Conservation (phyloP, 2,329 filamentous ascomycete genomes). For the Paraphaeosphaeria sporulosa region DNA sequence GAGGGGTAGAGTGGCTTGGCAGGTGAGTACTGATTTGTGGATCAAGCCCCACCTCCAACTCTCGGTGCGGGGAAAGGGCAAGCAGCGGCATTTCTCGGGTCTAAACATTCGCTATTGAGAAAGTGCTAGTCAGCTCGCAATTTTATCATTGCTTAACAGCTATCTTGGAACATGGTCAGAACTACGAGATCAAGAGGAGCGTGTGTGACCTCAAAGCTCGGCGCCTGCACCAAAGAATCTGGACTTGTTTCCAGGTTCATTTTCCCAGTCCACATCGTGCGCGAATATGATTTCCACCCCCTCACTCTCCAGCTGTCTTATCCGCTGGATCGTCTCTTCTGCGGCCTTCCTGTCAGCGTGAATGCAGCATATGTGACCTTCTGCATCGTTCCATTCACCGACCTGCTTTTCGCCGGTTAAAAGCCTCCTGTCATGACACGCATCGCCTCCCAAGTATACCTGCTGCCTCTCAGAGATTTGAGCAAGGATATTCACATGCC, state of each 20-base stretch:
- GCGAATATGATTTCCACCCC: constrained; percentile 61
- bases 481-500: constrained; percentile 61
- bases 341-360: constrained; percentile 59
- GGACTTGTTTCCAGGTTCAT: constrained; percentile 39
- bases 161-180: background rate
- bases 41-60: constrained; percentile 25
- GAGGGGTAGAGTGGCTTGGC: constrained; percentile 13
- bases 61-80: background rate
- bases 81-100: background rate
- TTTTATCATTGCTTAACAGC: too few species aligned
- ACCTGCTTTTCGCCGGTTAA: constrained; percentile 62
- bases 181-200: background rate
- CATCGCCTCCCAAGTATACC: constrained; percentile 62
- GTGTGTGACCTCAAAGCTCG: background rate
- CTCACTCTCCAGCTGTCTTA: constrained; percentile 50
- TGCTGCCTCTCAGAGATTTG: constrained; percentile 48
- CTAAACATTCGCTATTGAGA: background rate
- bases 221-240: constrained; percentile 36
- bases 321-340: constrained; percentile 53
- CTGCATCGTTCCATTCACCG: constrained; percentile 58
- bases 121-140: background rate
- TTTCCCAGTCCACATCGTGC: constrained; percentile 61
- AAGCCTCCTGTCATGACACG: constrained; percentile 62
- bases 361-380: constrained; percentile 58
- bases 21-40: constrained; percentile 15